These are phyloP conservation scores for Xylaria arbuscula DNA, from an alignment of 2,329 filamentous ascomycete species.

Conservation along the genomic window DNA sequence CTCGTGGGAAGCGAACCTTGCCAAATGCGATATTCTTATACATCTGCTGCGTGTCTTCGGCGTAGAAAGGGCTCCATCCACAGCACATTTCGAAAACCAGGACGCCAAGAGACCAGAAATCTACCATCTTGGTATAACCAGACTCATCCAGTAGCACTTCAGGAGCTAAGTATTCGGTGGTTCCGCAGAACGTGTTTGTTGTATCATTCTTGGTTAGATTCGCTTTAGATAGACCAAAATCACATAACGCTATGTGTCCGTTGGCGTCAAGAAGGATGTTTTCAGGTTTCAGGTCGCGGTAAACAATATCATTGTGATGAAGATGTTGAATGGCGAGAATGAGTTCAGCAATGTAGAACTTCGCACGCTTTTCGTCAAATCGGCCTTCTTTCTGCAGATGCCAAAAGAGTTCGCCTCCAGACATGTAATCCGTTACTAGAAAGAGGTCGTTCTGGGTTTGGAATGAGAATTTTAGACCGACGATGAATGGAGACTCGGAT, in stretches of 20 bases:
- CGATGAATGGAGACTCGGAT: conserved; percentile 96
- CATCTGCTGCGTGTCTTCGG: conserved; percentile 99
- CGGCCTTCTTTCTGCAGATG: conserved; percentile 96
- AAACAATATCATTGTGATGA: conserved; percentile 97
- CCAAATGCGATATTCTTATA: conserved; percentile 99
- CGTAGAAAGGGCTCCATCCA: conserved; percentile 98
- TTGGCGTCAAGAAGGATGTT: conserved; percentile 98
- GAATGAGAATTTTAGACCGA: conserved; percentile 98
- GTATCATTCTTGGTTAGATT: conserved; percentile 97
- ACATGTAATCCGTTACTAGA: conserved; percentile 99
- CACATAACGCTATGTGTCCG: conserved; percentile 96
- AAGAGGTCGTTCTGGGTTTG: conserved; percentile 97
- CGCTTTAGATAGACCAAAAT: conserved; percentile 97
- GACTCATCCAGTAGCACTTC: conserved; percentile 96
- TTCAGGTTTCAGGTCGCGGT: conserved; percentile 96
- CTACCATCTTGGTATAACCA: conserved; percentile 99
- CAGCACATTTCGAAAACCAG: conserved; percentile 99
- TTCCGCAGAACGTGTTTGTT: conserved; percentile 98
- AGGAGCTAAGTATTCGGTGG: conserved; percentile 95
- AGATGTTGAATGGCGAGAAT: conserved; percentile 95
- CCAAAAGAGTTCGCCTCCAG: conserved; percentile 97
- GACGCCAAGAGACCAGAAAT: conserved; percentile 98
- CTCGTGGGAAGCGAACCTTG: conserved; percentile 94
- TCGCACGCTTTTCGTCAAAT: conserved; percentile 93
- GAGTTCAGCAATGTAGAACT: conserved; percentile 98